Evolutionary conservation across 2,329 filamentous ascomycete genomes (phyloP).

Genomic region (Curvularia lunata): DNA sequence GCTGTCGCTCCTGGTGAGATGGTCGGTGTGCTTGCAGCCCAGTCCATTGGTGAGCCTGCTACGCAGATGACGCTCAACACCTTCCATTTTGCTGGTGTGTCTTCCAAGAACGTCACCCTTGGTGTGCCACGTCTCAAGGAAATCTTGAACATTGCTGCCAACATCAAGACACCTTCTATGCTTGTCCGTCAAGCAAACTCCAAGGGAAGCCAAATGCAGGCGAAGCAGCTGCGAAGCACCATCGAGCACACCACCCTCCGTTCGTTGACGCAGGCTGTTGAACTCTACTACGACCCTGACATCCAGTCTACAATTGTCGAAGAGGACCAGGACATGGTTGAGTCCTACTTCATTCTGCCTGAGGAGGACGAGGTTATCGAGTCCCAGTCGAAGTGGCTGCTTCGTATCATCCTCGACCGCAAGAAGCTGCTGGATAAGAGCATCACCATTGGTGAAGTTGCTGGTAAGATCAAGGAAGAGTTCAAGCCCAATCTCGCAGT

Average conservation of each 20-base stretch:
- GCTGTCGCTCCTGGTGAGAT: slow-evolving; percentile 94
- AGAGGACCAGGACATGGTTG: slow-evolving; percentile 90
- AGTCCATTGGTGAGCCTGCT: slow-evolving; percentile 97
- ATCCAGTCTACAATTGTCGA: slow-evolving; percentile 84
- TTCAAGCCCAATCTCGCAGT: slow-evolving; percentile 79
- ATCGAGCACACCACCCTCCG: slow-evolving; percentile 95
- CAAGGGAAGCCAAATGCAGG: slow-evolving; percentile 73
- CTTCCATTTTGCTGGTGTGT: slow-evolving; percentile 99
- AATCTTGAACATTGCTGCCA: slow-evolving; percentile 95
- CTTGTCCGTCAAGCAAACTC: slow-evolving; percentile 77
- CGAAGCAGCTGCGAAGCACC: slow-evolving; percentile 83
- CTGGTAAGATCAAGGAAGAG: slow-evolving; percentile 84
- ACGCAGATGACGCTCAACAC: slow-evolving; percentile 99
- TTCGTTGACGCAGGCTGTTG: slow-evolving; percentile 87
- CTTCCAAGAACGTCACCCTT: slow-evolving; percentile 98
- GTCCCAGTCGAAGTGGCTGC: slow-evolving; percentile 87
- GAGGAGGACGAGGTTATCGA: slow-evolving; percentile 69
- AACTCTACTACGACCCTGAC: slow-evolving; percentile 97
- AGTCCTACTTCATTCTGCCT: slow-evolving; percentile 94
- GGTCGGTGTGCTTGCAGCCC: slow-evolving; percentile 96
- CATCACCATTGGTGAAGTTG: slow-evolving; percentile 89
- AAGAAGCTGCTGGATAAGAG: slow-evolving; percentile 96
- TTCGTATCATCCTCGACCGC: slow-evolving; percentile 90
- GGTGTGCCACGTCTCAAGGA: slow-evolving; percentile 99
- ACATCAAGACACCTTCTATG: slow-evolving; percentile 99